Percentiles rank a stretch among this genome's conserved stretches.
Evolutionary conservation across 2,329 filamentous ascomycete genomes (phyloP).

Genomic region (Claviceps pazoutovae): DNA sequence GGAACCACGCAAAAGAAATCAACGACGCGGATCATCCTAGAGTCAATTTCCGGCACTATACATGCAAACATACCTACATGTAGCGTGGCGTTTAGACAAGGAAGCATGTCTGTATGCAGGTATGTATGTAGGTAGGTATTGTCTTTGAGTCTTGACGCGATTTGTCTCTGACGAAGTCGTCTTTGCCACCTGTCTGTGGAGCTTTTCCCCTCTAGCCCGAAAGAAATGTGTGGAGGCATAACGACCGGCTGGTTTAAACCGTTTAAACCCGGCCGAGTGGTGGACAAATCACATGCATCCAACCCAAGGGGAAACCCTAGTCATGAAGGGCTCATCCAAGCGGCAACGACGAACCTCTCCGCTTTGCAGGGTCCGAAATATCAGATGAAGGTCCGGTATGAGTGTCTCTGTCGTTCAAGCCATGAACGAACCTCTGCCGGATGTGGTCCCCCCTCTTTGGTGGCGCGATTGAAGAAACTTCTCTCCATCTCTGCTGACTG

Average conservation of each 20-base stretch:
- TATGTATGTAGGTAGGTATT: too few relatives aligned
- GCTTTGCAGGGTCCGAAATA: not conserved
- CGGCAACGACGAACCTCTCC: not conserved
- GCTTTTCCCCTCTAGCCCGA: not conserved
- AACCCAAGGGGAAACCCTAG: not conserved
- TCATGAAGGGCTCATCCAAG: not conserved
- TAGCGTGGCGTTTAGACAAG: not conserved
- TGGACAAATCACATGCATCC: not conserved
- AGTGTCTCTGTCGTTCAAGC: not conserved
- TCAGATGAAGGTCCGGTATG: too few relatives aligned
- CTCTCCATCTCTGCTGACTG: too few relatives aligned
- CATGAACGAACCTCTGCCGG: not conserved
- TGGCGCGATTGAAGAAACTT: too few relatives aligned
- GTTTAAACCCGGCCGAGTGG: not conserved
- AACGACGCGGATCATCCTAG: too few relatives aligned
- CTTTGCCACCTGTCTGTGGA: not conserved
- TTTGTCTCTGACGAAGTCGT: not conserved
- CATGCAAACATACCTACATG: too few relatives aligned
- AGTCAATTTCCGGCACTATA: too few relatives aligned
- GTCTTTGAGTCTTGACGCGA: too few relatives aligned
- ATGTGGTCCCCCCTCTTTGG: not conserved
- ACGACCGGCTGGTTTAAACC: not conserved
- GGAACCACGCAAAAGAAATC: too few relatives aligned
- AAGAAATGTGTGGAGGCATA: not conserved
- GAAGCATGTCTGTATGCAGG: too few relatives aligned